Base-by-base conservation (phyloP, 2,329 filamentous ascomycete genomes). In the Exserohilum turcica region DNA sequence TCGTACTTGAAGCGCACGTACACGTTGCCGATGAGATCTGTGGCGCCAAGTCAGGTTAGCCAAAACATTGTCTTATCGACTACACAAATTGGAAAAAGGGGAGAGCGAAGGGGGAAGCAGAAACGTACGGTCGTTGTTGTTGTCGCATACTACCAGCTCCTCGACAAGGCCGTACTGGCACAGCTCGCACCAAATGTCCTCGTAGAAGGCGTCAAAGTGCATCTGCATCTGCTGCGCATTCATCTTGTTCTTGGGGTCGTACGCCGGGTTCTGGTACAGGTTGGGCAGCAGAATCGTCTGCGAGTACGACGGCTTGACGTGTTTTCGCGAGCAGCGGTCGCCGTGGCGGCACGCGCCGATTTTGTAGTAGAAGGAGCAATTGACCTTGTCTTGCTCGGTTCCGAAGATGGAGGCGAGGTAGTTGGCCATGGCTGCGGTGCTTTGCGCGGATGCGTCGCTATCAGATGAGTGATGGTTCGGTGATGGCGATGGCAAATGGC, bases 281-380 rank as follows among this genome's bases (percentile, higher is more conserved):
- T 96, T 97, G 40, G 94, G 94, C 74, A 99, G 91, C 64, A 99
- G 89, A 77, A 99, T 92, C 16, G 94, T 99, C 78, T 99, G 94
- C 60, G 86, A 90, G 85, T 99, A 99, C 18, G 92, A 96, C 1
- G 94, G 94, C 81, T 99, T 99, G 82, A 99, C 94, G 79, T 99
- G 94, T 79, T 99, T 99, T 68, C 94, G 88, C 58, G 90, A 95
- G 84, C 94, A 99, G 72, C 94, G 91, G 80, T 99, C 94, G 74
- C 94, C 94, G 83, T 99, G 94, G 59, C 94, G 89, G 82, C 94
- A 99, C 48, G 94, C 94, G 75, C 94, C 94, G 77, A 99, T 99
- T 82, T 99, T 99, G 89, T 97, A 92, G 86, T 99, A 99, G 86
- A 99, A 99, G 52, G 90, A 94, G 85, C 94, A 97, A 85, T 97